Percentiles rank a stretch among this genome's conserved stretches.
phyloP scores from a whole-genome alignment of 78 protist genomes.

The Dictyostelium firmibasis region DNA sequence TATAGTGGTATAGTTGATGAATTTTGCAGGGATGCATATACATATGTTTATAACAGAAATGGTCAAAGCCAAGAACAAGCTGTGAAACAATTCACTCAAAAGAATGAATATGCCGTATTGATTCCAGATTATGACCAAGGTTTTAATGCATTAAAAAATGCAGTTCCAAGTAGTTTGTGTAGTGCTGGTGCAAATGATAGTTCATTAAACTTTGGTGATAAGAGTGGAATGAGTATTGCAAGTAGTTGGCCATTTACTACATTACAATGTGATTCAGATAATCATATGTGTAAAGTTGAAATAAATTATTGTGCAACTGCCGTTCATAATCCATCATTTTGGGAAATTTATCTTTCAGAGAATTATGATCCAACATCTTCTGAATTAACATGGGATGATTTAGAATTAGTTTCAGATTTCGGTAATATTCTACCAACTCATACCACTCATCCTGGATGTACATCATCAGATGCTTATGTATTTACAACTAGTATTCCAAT shows the following conservation, averaged over 20 bases:
- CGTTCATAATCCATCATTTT: conserved; percentile 22
- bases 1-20: background rate
- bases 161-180: conserved; percentile 5
- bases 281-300: background rate
- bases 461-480: background rate
- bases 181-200: background rate
- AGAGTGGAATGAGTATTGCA: conserved; percentile 29
- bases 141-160: conserved; percentile 8
- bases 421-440: background rate
- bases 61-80: background rate
- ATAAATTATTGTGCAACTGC: conserved; percentile 48
- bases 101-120: conserved; percentile 15
- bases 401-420: background rate
- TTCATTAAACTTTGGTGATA: background rate
- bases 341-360: conserved; percentile 45
- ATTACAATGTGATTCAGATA: background rate
- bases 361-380: background rate
- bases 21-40: conserved; percentile 24
- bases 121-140: conserved; percentile 44
- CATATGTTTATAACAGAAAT: conserved; percentile 7
- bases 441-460: background rate
- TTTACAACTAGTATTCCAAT: background rate
- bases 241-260: background rate
- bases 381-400: conserved; percentile 26
- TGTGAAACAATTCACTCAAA: conserved; percentile 32